Conservation (phyloP, 495 filamentous ascomycete species). For the Annulohypoxylon stygium region DNA sequence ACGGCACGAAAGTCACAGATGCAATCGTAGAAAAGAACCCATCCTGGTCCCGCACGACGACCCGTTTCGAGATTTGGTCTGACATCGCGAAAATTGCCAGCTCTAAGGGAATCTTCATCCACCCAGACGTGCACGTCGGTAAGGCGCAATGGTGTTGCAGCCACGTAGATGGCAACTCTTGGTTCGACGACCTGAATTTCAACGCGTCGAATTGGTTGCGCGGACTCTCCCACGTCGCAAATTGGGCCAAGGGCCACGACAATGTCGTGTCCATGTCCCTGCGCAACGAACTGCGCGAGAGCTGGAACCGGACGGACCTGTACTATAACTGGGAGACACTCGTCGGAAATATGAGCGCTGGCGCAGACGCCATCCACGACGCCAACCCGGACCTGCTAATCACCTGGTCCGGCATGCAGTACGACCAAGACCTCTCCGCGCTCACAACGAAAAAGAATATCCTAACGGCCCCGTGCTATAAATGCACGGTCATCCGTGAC, state of each 20-base stretch:
- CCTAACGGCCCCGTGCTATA: constrained; percentile 57
- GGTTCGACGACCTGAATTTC: constrained; percentile 69
- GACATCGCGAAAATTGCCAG: constrained; percentile 59
- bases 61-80: constrained; percentile 59
- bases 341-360: constrained; percentile 63
- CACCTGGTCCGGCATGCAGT: constrained; percentile 68
- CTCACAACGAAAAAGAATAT: constrained; percentile 59
- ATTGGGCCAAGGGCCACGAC: constrained; percentile 61
- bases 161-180: constrained; percentile 66
- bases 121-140: constrained; percentile 69
- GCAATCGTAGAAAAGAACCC: constrained; percentile 61
- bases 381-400: constrained; percentile 67
- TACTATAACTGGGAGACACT: constrained; percentile 67
- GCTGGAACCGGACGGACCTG: constrained; percentile 48
- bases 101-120: constrained; percentile 63
- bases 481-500: constrained; percentile 59
- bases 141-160: constrained; percentile 71
- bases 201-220: constrained; percentile 64
- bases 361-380: constrained; percentile 60
- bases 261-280: constrained; percentile 64
- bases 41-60: constrained; percentile 58
- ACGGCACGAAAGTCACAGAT: constrained; percentile 61
- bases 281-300: constrained; percentile 66
- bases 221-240: constrained; percentile 64
- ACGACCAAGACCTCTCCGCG: constrained; percentile 63